Percentiles rank a stretch among this genome's conserved stretches.
phyloP scores from a whole-genome alignment of 768 basidiomycete species.

The Stropharia rugosoannulata region DNA sequence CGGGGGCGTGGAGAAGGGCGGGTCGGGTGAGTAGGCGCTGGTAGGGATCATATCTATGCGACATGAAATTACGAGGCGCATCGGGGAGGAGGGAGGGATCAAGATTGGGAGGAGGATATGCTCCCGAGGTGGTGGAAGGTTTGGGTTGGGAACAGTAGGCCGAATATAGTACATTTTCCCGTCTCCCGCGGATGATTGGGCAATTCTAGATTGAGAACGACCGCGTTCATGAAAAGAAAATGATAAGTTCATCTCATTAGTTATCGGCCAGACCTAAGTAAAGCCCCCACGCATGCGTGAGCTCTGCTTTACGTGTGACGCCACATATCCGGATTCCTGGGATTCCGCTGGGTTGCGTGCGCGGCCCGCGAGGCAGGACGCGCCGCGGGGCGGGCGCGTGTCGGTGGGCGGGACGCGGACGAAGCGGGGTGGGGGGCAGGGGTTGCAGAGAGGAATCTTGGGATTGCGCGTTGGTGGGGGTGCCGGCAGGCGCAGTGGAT shows the following conservation, averaged over 20 bases:
- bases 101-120: constrained; percentile 37
- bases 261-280: constrained; percentile 26
- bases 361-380: constrained; percentile 19
- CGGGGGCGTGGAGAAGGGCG: not conserved
- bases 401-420: not conserved
- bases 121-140: constrained; percentile 39
- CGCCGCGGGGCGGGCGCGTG: not conserved
- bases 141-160: constrained; percentile 34
- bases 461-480: not conserved
- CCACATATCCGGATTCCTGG: constrained; percentile 42
- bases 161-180: constrained; percentile 37
- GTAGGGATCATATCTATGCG: constrained; percentile 8
- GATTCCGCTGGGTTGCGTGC: constrained; percentile 18
- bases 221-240: constrained; percentile 30
- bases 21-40: not conserved
- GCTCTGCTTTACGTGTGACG: constrained; percentile 40
- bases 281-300: constrained; percentile 27
- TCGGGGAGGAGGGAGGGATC: constrained; percentile 19
- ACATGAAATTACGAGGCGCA: constrained; percentile 18
- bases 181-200: constrained; percentile 49
- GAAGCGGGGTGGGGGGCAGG: not conserved
- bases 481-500: not conserved
- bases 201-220: constrained; percentile 31
- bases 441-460: not conserved
- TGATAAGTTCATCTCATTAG: constrained; percentile 28